Evolutionary conservation across 148 eudicot species (phyloP).

Genomic region (Silene conica): DNA sequence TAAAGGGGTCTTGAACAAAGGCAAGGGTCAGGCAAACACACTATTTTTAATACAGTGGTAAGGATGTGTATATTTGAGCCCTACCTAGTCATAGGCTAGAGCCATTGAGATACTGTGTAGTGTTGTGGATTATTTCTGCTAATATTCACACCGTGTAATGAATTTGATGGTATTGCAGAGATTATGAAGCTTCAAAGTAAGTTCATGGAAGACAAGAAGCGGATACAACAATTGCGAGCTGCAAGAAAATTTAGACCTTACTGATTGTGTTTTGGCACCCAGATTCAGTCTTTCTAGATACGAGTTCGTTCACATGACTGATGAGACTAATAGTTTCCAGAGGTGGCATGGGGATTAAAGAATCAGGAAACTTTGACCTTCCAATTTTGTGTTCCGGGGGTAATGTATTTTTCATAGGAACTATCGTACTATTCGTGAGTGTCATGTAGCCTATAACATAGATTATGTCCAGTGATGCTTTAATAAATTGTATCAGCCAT

Average conservation of each 20-base stretch:
- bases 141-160: not conserved
- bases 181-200: slow-evolving; percentile 78
- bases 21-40: too few species aligned
- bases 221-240: slow-evolving; percentile 82
- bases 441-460: too few species aligned
- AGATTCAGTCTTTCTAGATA: not conserved
- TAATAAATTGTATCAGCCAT: not conserved
- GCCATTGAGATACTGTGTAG: too few species aligned
- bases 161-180: slow-evolving; percentile 42
- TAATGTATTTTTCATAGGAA: not conserved
- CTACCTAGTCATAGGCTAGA: too few species aligned
- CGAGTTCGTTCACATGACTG: too few species aligned
- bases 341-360: not conserved
- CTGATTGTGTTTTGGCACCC: slow-evolving; percentile 18
- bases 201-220: slow-evolving; percentile 87
- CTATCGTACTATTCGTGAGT: not conserved
- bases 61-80: too few species aligned
- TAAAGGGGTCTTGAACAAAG: too few species aligned
- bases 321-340: not conserved
- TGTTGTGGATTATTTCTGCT: not conserved
- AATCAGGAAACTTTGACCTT: not conserved
- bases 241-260: slow-evolving; percentile 81
- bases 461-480: not conserved
- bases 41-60: too few species aligned
- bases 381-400: not conserved